These are phyloP conservation scores for Aspergillus sp. DNA, from an alignment of 2,329 filamentous ascomycete genomes.

Conservation along the genomic window DNA sequence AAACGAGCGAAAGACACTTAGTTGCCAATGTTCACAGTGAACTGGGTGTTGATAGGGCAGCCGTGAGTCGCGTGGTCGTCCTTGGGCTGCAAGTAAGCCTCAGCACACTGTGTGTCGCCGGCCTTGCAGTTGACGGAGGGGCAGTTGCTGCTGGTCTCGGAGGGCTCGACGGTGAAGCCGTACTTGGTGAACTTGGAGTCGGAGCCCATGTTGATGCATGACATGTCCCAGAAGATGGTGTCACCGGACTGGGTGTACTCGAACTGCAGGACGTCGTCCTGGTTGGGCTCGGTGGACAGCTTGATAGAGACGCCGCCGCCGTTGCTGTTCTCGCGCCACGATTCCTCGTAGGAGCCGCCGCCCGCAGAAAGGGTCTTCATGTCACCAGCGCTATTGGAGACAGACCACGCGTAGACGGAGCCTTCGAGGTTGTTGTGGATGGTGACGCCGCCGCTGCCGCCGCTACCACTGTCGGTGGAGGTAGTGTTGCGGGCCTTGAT, in stretches of 20 bases:
- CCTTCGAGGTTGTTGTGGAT: slow-evolving; percentile 34
- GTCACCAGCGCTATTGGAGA: slow-evolving; percentile 25
- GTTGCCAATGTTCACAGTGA: slow-evolving; percentile 28
- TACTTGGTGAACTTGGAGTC: slow-evolving; percentile 25
- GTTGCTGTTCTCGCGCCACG: slow-evolving; percentile 29
- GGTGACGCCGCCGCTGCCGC: slow-evolving; percentile 22
- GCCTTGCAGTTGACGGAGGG: slow-evolving; percentile 28
- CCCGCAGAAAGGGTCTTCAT: slow-evolving; percentile 28
- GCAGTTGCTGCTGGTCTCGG: slow-evolving; percentile 21
- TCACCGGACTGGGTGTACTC: slow-evolving; percentile 27
- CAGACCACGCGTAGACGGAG: slow-evolving; percentile 37
- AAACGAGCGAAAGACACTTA: not conserved
- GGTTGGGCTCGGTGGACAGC: slow-evolving; percentile 25
- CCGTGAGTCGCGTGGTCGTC: slow-evolving; percentile 38
- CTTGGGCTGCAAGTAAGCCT: slow-evolving; percentile 34
- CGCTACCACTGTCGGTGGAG: slow-evolving; percentile 13
- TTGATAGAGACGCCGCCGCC: slow-evolving; percentile 40
- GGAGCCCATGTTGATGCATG: slow-evolving; percentile 27
- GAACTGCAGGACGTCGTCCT: slow-evolving; percentile 36
- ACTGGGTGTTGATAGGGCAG: slow-evolving; percentile 29
- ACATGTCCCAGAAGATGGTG: slow-evolving; percentile 33
- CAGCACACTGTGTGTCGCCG: slow-evolving; percentile 29
- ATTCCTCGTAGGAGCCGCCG: slow-evolving; percentile 30
- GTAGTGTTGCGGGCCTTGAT: slow-evolving; percentile 18
- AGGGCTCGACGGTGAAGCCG: slow-evolving; percentile 30